Percentiles rank a stretch among this genome's conserved stretches.
These are phyloP conservation scores for Coniophora puteana DNA, from an alignment of 1,284 basidiomycete genomes.

Conservation along the genomic window DNA sequence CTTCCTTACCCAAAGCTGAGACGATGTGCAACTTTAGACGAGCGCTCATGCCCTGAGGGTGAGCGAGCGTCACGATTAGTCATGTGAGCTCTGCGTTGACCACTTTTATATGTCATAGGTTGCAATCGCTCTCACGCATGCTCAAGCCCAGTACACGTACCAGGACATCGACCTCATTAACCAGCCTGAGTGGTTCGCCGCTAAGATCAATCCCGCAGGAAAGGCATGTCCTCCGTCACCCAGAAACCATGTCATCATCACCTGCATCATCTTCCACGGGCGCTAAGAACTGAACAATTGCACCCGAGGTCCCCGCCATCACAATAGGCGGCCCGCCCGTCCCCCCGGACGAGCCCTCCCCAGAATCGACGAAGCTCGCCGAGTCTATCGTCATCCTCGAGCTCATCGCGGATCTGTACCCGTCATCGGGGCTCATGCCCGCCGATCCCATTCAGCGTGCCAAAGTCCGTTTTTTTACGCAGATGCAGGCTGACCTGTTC, in stretches of 20 bases:
- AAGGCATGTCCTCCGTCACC: constrained; percentile 46
- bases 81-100: not conserved
- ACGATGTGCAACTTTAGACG: too few relatives aligned
- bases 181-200: constrained; percentile 59
- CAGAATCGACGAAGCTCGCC: too few relatives aligned
- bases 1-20: too few relatives aligned
- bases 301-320: constrained; percentile 46
- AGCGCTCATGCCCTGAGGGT: not conserved
- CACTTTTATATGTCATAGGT: constrained; percentile 28
- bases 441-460: too few relatives aligned
- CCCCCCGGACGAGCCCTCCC: constrained; percentile 46
- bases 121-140: constrained; percentile 52
- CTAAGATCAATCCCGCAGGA: constrained; percentile 54
- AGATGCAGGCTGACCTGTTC: too few relatives aligned
- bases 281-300: too few relatives aligned
- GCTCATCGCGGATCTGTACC: too few relatives aligned
- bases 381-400: too few relatives aligned
- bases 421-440: too few relatives aligned
- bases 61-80: not conserved
- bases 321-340: constrained; percentile 52
- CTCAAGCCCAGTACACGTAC: constrained; percentile 41
- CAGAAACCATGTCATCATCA: too few relatives aligned
- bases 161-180: constrained; percentile 52
- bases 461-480: too few relatives aligned
- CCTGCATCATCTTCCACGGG: too few relatives aligned